phyloP scores from a whole-genome alignment of 345 rosid genomes.

The Angophora floribunda region DNA sequence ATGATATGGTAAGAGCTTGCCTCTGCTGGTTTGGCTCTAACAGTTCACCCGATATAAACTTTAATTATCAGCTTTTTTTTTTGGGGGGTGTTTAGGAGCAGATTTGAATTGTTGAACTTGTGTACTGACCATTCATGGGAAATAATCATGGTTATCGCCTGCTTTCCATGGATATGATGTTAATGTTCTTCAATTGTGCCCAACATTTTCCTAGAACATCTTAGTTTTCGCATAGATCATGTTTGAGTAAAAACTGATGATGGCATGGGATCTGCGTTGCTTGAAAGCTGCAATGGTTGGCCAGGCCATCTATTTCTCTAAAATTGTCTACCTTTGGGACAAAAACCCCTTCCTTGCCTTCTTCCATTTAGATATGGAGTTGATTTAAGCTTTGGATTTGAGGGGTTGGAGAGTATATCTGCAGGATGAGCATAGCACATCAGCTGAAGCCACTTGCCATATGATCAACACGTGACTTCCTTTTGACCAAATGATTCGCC shows the following conservation, averaged over 20 bases:
- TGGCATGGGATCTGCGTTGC: not conserved
- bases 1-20: no score
- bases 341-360: not conserved
- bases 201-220: not conserved
- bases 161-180: not conserved
- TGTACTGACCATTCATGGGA: not conserved
- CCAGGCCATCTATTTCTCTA: not conserved
- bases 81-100: not conserved
- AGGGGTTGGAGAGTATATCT: constrained; percentile 91
- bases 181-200: not conserved
- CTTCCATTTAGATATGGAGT: not conserved
- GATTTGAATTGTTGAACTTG: not conserved
- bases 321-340: not conserved
- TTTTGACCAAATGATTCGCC: not conserved
- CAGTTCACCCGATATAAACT: no score
- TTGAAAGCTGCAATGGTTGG: not conserved
- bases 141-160: not conserved
- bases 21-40: no score
- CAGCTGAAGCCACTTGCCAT: constrained; percentile 43
- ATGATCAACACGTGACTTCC: constrained; percentile 59
- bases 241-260: not conserved
- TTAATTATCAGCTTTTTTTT: not conserved
- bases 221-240: not conserved
- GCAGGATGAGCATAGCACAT: constrained; percentile 77
- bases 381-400: constrained; percentile 1